These are phyloP conservation scores for Sphagnum magellanicum DNA, from an alignment of 228 moss, liverwort and hornwort species.

Conservation along the genomic window DNA sequence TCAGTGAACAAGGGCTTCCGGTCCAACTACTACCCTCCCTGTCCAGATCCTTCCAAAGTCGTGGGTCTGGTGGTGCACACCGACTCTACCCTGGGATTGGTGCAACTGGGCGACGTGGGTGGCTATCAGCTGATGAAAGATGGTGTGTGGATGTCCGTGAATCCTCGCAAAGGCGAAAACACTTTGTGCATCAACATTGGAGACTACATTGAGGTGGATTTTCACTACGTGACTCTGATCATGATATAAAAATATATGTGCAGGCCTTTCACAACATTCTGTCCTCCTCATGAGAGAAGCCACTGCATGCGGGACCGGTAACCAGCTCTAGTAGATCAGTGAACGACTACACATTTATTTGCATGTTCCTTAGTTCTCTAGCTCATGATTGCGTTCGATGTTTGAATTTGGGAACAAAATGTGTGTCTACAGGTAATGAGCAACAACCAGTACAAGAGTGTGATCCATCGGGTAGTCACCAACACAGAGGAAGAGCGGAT, in stretches of 20 bases:
- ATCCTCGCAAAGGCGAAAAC: conserved; percentile 1
- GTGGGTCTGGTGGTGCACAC: background rate
- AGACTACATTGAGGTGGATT: background rate
- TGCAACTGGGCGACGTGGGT: background rate
- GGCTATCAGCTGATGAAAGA: background rate
- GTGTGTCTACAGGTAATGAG: background rate
- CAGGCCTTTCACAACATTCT: too few species aligned
- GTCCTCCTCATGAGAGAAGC: too few species aligned
- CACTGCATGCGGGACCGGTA: too few species aligned
- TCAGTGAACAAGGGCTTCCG: background rate
- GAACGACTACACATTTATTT: too few species aligned
- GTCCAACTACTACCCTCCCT: conserved; percentile 1
- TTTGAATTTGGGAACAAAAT: background rate
- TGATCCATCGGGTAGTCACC: background rate
- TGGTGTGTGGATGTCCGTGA: background rate
- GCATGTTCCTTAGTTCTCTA: background rate
- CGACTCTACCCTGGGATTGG: background rate
- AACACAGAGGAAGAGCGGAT: conserved; percentile 1
- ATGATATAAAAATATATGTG: background rate
- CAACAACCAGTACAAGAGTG: background rate
- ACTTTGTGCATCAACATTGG: background rate
- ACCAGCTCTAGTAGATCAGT: too few species aligned
- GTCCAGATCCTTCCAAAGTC: background rate
- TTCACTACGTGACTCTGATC: background rate
- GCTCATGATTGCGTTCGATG: background rate